Percentiles rank a stretch among this genome's conserved stretches.
phyloP scores from a whole-genome alignment of 805 yeast genomes.

The Schwanniomyces vanrijiae region DNA sequence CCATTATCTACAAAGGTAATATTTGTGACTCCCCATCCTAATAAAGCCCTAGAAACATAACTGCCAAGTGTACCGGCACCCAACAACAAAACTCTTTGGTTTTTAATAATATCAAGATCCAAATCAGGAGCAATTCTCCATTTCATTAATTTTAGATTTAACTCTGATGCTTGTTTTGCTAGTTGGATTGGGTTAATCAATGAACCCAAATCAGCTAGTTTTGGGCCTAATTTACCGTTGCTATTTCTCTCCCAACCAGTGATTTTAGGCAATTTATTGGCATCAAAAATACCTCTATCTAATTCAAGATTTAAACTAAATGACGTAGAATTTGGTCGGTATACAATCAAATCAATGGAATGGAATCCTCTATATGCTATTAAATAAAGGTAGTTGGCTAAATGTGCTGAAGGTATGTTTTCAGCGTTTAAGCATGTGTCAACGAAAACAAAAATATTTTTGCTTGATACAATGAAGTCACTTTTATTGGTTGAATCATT shows the following conservation, averaged over 20 bases:
- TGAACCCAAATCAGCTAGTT: conserved; percentile 77
- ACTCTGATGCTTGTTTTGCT: conserved; percentile 89
- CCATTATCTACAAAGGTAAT: conserved; percentile 92
- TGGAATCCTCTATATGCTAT: conserved; percentile 30
- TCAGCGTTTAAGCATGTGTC: conserved; percentile 30
- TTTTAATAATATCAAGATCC: conserved; percentile 62
- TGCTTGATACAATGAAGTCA: not conserved
- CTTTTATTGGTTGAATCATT: conserved; percentile 4
- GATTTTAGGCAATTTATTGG: conserved; percentile 36
- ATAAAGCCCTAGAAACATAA: conserved; percentile 77
- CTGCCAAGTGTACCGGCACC: conserved; percentile 98
- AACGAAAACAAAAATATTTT: conserved; percentile 23
- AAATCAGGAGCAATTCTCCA: conserved; percentile 92
- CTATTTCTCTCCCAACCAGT: conserved; percentile 91
- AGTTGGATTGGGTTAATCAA: conserved; percentile 78
- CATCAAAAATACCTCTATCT: conserved; percentile 4
- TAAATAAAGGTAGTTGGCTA: conserved; percentile 58
- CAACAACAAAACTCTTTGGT: conserved; percentile 67
- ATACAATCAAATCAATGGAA: conserved; percentile 21
- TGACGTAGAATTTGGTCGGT: conserved; percentile 18
- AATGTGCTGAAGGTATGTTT: conserved; percentile 47
- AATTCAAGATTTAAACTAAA: conserved; percentile 17
- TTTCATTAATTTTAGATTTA: conserved; percentile 89
- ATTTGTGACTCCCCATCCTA: conserved; percentile 93
- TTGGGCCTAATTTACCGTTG: conserved; percentile 74